Conservation (phyloP, 495 filamentous ascomycete species). For the Tirmania nivea region DNA sequence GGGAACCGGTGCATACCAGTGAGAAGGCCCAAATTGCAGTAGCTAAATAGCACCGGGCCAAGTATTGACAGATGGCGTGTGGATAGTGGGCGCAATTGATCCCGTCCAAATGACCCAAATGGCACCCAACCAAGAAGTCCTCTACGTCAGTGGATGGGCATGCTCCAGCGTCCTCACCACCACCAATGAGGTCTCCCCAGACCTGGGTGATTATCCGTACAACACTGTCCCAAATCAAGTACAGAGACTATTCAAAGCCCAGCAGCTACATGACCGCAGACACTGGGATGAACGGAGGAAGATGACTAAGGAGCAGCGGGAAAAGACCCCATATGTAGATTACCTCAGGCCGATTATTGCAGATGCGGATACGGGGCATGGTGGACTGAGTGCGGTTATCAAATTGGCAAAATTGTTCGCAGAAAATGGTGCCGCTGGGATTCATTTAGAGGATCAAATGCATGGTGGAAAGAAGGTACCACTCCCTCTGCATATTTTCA, state of each 20-base stretch:
- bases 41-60: neutral
- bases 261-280: conserved; percentile 88
- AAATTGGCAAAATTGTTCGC: conserved; percentile 97
- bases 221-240: conserved; percentile 98
- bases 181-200: conserved; percentile 90
- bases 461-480: conserved; percentile 82
- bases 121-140: conserved; percentile 79
- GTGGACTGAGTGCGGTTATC: conserved; percentile 73
- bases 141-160: conserved; percentile 94
- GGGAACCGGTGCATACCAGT: conserved; percentile 82
- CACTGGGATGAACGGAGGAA: conserved; percentile 70
- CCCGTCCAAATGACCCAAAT: conserved; percentile 98
- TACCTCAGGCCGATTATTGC: conserved; percentile 88
- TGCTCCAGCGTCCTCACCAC: conserved; percentile 79
- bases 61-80: neutral
- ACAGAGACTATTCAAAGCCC: conserved; percentile 83
- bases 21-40: conserved; percentile 13
- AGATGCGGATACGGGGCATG: conserved; percentile 94
- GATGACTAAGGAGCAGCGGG: conserved; percentile 47
- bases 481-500: neutral
- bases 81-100: conserved; percentile 81
- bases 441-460: conserved; percentile 94
- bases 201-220: conserved; percentile 97
- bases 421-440: conserved; percentile 90
- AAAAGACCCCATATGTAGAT: conserved; percentile 60